Percentiles rank a stretch among this genome's conserved stretches.
Conservation (phyloP, 768 basidiomycete species). For the Gymnopilus dilepis region DNA sequence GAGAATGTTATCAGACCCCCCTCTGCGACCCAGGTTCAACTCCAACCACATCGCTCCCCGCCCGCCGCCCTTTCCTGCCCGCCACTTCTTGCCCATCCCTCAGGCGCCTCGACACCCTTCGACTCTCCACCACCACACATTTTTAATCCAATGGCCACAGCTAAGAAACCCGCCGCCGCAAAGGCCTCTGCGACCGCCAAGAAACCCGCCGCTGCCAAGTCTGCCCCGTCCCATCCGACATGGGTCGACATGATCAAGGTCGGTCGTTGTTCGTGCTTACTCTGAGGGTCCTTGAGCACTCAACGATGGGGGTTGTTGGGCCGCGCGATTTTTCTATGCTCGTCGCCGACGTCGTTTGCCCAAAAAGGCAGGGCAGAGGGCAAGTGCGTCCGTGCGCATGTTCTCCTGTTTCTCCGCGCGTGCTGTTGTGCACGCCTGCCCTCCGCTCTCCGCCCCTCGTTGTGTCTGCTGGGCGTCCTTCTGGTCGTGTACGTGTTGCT, state of each 20-base stretch:
- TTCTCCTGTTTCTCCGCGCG: slow-evolving; percentile 7
- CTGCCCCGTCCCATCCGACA: slow-evolving; percentile 55
- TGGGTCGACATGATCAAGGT: slow-evolving; percentile 87
- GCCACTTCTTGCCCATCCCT: slow-evolving; percentile 25
- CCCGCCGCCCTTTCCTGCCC: slow-evolving; percentile 21
- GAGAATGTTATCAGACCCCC: slow-evolving; percentile 42
- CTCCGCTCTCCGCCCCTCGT: neutral
- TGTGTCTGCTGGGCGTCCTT: neutral
- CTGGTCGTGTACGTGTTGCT: slow-evolving; percentile 14
- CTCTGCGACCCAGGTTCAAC: slow-evolving; percentile 38
- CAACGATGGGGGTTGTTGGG: neutral
- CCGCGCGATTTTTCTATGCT: slow-evolving; percentile 9
- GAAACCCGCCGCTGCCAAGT: slow-evolving; percentile 55
- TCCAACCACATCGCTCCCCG: slow-evolving; percentile 26
- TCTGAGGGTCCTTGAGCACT: neutral
- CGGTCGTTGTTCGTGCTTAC: slow-evolving; percentile 26
- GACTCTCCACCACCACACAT: slow-evolving; percentile 9
- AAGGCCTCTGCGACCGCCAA: slow-evolving; percentile 43
- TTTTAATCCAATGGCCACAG: slow-evolving; percentile 22
- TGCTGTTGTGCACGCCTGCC: neutral
- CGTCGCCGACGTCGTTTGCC: slow-evolving; percentile 19
- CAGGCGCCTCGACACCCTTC: slow-evolving; percentile 10
- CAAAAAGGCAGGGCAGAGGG: slow-evolving; percentile 32
- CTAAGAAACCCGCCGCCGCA: slow-evolving; percentile 42
- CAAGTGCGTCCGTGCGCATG: slow-evolving; percentile 23